Conservation (phyloP, 192 early-diverging fungal genomes). For the Backusella tuberculispora region DNA sequence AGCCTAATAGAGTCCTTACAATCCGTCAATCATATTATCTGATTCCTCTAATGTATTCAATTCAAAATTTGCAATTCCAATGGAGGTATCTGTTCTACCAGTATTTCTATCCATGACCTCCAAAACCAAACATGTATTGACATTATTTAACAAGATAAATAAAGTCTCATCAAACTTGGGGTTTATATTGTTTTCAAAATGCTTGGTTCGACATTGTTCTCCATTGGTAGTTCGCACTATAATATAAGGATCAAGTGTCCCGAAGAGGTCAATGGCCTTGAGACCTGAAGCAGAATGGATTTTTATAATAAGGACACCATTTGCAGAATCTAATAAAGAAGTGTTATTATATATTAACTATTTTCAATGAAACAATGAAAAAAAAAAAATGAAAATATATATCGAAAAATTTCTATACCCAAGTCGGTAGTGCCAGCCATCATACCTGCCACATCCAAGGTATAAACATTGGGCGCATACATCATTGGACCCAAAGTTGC, state of each 20-base stretch:
- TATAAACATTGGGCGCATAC: slow-evolving; percentile 81
- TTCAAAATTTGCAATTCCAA: slow-evolving; percentile 65
- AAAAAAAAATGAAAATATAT: not conserved
- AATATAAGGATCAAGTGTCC: slow-evolving; percentile 89
- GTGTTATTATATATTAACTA: not conserved
- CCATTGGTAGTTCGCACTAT: slow-evolving; percentile 72
- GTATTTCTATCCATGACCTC: slow-evolving; percentile 84
- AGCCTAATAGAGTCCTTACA: not conserved
- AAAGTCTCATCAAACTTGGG: slow-evolving; percentile 88
- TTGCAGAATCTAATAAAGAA: slow-evolving; percentile 59
- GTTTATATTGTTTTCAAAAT: slow-evolving; percentile 75
- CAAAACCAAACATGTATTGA: slow-evolving; percentile 74
- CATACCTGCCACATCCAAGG: slow-evolving; percentile 77
- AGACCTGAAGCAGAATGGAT: slow-evolving; percentile 81
- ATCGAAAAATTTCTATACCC: slow-evolving; percentile 30
- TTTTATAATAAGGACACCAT: slow-evolving; percentile 84
- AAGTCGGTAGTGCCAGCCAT: slow-evolving; percentile 65
- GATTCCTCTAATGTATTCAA: slow-evolving; percentile 47
- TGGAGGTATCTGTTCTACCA: slow-evolving; percentile 67
- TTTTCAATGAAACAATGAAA: slow-evolving; percentile 2
- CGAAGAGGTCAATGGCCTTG: slow-evolving; percentile 85
- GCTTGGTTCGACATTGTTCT: slow-evolving; percentile 62
- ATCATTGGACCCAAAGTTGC: slow-evolving; percentile 77
- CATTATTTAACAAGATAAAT: slow-evolving; percentile 74
- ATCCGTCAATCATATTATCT: slow-evolving; percentile 45